These are phyloP conservation scores for Globisporangium polare DNA, from an alignment of 352 stramenopile species.

Conservation along the genomic window DNA sequence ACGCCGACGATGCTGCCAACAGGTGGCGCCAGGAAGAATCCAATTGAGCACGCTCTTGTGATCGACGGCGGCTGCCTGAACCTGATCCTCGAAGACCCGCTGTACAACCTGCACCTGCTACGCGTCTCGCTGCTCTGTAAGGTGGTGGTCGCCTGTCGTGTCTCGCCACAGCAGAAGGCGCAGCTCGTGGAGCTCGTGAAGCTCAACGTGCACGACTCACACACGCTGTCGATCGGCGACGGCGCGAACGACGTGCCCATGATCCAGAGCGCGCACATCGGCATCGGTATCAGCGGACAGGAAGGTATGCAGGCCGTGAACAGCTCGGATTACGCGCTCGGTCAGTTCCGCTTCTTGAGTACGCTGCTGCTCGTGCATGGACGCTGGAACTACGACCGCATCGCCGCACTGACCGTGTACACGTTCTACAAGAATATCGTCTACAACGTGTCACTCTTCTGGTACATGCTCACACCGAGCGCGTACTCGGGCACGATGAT, in stretches of 20 bases:
- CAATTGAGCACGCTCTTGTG: conserved; percentile 84
- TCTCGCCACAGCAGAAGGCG: conserved; percentile 98
- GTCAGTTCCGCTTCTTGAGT: conserved; percentile 78
- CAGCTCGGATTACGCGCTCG: conserved; percentile 80
- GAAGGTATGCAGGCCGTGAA: conserved; percentile 97
- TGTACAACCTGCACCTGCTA: conserved; percentile 80
- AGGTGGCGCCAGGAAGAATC: conserved; percentile 12
- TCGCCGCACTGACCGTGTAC: conserved; percentile 87
- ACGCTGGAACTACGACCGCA: conserved; percentile 84
- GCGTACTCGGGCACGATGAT: conserved; percentile 91
- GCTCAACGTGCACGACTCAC: conserved; percentile 72
- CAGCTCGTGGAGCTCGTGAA: conserved; percentile 96
- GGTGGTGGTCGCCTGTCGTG: conserved; percentile 96
- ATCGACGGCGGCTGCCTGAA: conserved; percentile 94
- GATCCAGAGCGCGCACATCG: conserved; percentile 89
- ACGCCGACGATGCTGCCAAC: conserved; percentile 24
- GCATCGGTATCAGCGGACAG: conserved; percentile 94
- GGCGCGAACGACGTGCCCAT: conserved; percentile 90
- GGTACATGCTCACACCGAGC: conserved; percentile 79
- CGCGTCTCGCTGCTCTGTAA: conserved; percentile 89
- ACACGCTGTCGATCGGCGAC: conserved; percentile 89
- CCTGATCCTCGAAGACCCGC: conserved; percentile 61
- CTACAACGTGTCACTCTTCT: conserved; percentile 90
- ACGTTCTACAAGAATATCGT: conserved; percentile 93
- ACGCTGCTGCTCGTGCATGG: conserved; percentile 77